Evolutionary conservation across 1,284 basidiomycete genomes (phyloP).

Genomic region (Heterobasidion parviporum): DNA sequence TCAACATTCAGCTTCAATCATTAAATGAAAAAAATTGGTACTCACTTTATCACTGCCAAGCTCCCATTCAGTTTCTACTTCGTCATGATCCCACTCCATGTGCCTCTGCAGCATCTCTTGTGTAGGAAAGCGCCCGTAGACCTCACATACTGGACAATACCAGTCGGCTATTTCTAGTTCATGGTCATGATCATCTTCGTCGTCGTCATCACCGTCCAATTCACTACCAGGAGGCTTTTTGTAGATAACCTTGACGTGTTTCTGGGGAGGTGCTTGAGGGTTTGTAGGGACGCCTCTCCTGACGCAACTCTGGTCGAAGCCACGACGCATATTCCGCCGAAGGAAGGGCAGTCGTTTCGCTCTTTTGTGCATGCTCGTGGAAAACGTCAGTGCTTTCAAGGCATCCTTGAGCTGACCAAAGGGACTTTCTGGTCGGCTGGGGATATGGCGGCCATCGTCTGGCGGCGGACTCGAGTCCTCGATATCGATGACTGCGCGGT

Average conservation of each 20-base stretch:
- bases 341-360: slow-evolving; percentile 40
- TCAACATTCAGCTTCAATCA: neutral
- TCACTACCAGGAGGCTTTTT: slow-evolving; percentile 1
- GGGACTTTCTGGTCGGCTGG: slow-evolving; percentile 7
- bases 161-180: slow-evolving; percentile 24
- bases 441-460: neutral
- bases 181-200: slow-evolving; percentile 11
- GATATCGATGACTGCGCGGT: neutral
- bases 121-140: slow-evolving; percentile 40
- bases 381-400: slow-evolving; percentile 23
- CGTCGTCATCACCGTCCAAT: neutral
- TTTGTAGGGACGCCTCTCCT: slow-evolving; percentile 15
- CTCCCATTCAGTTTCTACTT: slow-evolving; percentile 36
- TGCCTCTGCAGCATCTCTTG: slow-evolving; percentile 44
- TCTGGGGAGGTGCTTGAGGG: slow-evolving; percentile 10
- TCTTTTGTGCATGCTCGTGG: slow-evolving; percentile 12
- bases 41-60: slow-evolving; percentile 12
- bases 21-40: neutral
- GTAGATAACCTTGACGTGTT: slow-evolving; percentile 23
- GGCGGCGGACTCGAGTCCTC: neutral
- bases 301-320: slow-evolving; percentile 32
- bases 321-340: slow-evolving; percentile 35
- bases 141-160: slow-evolving; percentile 55
- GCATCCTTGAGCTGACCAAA: slow-evolving; percentile 22
- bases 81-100: slow-evolving; percentile 45